Base-by-base conservation (phyloP, 192 early-diverging fungal genomes). In the Backusella morwellensis region DNA sequence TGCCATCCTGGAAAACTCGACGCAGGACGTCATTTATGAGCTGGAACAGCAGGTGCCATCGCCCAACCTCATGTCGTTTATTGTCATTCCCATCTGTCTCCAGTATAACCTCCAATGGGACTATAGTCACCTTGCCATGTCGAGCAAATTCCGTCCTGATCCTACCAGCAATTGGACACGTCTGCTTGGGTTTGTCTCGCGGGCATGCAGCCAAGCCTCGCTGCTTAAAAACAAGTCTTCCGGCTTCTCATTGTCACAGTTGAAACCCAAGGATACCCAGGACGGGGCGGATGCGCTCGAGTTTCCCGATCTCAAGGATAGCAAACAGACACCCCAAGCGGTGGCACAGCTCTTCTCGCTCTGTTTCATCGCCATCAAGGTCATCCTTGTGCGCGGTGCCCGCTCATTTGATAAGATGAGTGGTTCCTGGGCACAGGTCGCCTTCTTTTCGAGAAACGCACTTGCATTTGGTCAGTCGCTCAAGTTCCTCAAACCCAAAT, bases 371-470 rank as follows among this genome's bases (percentile, higher is more conserved):
- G 89, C 89, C 1, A 50, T 90, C 19, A 83, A 88, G 36, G 81
- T 90, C 38, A 84, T 88, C n/a, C 70, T 90, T 1, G 75, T 90
- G 15, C 83, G 89, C 3, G 87, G 84, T 17, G 78, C 82, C 42
- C 75, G 70, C 50, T 87, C 85, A 21, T 68, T 88, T 72, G 81
- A 85, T 40, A 77, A 74, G 35, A 75, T 76, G 8, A 79, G 80
- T 19, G 86, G 86, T 2, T 79, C 84, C 12, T 88, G 87, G 89
- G 59, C 73, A 0, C 71, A 75, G 34, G 52, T 79, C 78, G 76
- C 86, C 76, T 72, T 82, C 77, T 78, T 86, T 80, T 44, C 84
- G 68, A 81, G 78, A 66, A 42, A 54, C 26, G 67, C 82, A 0
- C 75, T 90, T 29, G 54, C 80, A 47, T 82, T 80, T 75, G 84